Evolutionary conservation across 2,329 filamentous ascomycete species (phyloP), one percentile per base, ranked within the genome.

Genomic region (Fusarium avenaceum): DNA sequence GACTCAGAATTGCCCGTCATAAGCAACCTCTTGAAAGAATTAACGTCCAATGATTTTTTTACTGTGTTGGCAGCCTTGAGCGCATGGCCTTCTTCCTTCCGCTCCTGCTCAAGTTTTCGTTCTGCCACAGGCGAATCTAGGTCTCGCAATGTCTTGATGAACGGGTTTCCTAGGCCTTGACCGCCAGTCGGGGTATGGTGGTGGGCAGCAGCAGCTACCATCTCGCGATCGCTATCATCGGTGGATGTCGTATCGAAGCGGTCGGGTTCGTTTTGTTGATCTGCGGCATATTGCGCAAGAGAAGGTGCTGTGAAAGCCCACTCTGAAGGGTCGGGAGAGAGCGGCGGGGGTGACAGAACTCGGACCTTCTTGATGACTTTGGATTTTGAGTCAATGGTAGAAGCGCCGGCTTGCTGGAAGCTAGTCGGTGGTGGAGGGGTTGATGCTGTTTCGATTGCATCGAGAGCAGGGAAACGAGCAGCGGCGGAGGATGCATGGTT

Each of bases 11-110:
- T 87, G 20, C 92, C 92, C 0, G 92, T 96, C 80, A 96, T 83
- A 47, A 96, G 84, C 63, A 96, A 80, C 61, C 90, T 86, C 74
- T 89, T 90, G 80, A 96, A 96, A 9, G 92, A 89, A 74, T 93
- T 89, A 1, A 95, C 92, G 74, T 96, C 91, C 66, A 95, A 79
- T 0, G 87, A 84, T 19, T 77, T 80, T 69, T 80, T 83, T 19
- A 69, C 70, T 3, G 75, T 67, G 42, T 77, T 74, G 30, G 73
- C 74, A 33, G 75, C 76, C 63, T 76, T 79, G 48, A 79, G 74
- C 11, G 65, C 75, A 57, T 63, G 74, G 14, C 63, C 78, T 72
- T 69, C 78, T 55, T 70, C 77, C 72, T 65, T 71, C 32, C 71
- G 66, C 66, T 78, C 75, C 40, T 70, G 60, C 51, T 75, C 71